A percentile compares a stretch with the other conserved stretches of the same genome.
phyloP scores from a whole-genome alignment of 176 grass and related monocot genomes.

The Paspalum notatum region DNA sequence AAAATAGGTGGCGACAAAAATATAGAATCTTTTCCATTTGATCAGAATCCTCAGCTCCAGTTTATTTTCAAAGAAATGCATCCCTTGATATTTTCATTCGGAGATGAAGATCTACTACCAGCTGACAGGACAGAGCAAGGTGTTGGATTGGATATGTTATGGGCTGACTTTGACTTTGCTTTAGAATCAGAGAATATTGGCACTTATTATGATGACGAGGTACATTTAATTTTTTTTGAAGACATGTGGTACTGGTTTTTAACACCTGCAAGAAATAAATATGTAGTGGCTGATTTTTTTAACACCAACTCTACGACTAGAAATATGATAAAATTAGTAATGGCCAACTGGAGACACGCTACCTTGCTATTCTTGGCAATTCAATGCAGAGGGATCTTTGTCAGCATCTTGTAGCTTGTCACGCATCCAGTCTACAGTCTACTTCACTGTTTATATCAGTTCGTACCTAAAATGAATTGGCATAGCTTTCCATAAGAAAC shows the following conservation, averaged over 20 bases:
- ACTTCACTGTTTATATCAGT: background rate
- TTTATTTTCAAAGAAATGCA: conserved; percentile 57
- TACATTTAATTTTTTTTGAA: conserved; percentile 42
- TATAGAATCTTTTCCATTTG: conserved; percentile 41
- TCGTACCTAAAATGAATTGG: background rate
- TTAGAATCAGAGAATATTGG: conserved; percentile 80
- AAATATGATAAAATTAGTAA: conserved; percentile 4
- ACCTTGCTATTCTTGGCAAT: background rate
- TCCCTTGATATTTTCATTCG: conserved; percentile 80
- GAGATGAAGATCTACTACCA: conserved; percentile 47
- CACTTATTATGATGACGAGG: conserved; percentile 76
- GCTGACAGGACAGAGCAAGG: conserved; percentile 56
- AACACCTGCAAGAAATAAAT: background rate
- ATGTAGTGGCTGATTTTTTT: background rate
- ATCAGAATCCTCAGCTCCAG: conserved; percentile 50
- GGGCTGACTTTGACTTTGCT: conserved; percentile 87
- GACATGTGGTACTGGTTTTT: conserved; percentile 15
- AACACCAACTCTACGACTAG: conserved; percentile 6
- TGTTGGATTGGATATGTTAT: conserved; percentile 56
- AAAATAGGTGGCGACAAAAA: conserved; percentile 50
- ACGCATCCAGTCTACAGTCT: background rate
- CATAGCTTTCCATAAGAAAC: background rate
- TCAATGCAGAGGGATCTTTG: background rate
- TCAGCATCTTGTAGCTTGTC: background rate
- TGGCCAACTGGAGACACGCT: background rate